Percentiles rank a stretch among this genome's conserved stretches.
phyloP scores from a whole-genome alignment of 2,329 filamentous ascomycete genomes.

The Aureobasidium pullulans region DNA sequence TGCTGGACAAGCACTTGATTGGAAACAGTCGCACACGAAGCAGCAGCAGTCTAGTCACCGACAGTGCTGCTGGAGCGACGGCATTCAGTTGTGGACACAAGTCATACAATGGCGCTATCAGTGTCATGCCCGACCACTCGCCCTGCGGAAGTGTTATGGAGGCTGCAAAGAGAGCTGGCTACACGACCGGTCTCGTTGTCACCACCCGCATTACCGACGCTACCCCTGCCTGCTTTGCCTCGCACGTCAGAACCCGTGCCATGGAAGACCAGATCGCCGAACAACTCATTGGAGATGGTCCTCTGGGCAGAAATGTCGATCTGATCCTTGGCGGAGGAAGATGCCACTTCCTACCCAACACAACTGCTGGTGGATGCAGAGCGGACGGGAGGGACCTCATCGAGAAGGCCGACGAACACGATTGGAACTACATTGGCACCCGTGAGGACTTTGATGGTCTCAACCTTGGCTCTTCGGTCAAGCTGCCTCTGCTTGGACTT shows the following conservation, averaged over 20 bases:
- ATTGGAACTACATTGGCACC: slow-evolving; percentile 70
- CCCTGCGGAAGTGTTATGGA: slow-evolving; percentile 91
- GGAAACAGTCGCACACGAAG: slow-evolving; percentile 84
- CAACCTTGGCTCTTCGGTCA: slow-evolving; percentile 59
- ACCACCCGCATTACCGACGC: slow-evolving; percentile 94
- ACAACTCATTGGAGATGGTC: slow-evolving; percentile 84
- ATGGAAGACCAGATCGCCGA: slow-evolving; percentile 88
- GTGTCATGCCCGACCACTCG: slow-evolving; percentile 72
- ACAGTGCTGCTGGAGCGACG: slow-evolving; percentile 93
- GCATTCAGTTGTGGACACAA: slow-evolving; percentile 90
- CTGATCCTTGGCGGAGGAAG: slow-evolving; percentile 87
- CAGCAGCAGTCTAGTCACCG: slow-evolving; percentile 77
- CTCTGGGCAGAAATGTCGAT: slow-evolving; percentile 80
- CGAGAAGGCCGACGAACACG: slow-evolving; percentile 64
- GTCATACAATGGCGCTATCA: slow-evolving; percentile 95
- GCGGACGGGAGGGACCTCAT: slow-evolving; percentile 70
- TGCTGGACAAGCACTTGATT: slow-evolving; percentile 82
- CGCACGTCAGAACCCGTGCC: slow-evolving; percentile 70
- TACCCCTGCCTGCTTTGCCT: slow-evolving; percentile 89
- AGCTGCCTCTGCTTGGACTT: slow-evolving; percentile 78
- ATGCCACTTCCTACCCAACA: slow-evolving; percentile 87
- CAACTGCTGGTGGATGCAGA: slow-evolving; percentile 72
- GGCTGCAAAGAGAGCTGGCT: slow-evolving; percentile 85
- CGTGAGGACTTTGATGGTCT: slow-evolving; percentile 70
- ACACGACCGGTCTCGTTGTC: slow-evolving; percentile 86